Evolutionary conservation across 345 rosid species (phyloP).

Genomic region (Eucalyptus guilfoylei): DNA sequence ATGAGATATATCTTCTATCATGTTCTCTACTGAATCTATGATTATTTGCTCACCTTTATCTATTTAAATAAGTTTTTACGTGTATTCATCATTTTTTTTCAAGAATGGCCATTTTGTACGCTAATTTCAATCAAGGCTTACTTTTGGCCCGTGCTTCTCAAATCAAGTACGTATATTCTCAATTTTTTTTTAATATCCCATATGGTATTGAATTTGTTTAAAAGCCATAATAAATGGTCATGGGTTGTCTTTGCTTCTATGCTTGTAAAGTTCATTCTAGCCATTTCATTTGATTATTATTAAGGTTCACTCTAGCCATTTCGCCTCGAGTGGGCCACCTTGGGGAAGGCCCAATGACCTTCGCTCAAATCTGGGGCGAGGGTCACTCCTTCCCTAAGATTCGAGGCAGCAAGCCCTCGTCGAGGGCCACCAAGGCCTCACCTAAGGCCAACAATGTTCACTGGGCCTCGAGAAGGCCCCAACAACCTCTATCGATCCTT

Average conservation of each 20-base stretch:
- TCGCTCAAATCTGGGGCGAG: too few relatives aligned
- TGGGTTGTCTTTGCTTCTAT: not conserved
- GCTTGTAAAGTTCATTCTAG: not conserved
- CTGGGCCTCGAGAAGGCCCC: fast-evolving
- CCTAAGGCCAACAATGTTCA: too few relatives aligned
- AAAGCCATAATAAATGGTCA: not conserved
- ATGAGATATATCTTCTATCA: not conserved
- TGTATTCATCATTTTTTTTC: not conserved
- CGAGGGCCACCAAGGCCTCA: too few relatives aligned
- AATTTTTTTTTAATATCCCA: not conserved
- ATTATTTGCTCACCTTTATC: not conserved
- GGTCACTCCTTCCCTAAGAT: fast-evolving
- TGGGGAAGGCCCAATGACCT: too few relatives aligned
- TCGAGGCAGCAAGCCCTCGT: too few relatives aligned
- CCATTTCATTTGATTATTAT: not conserved
- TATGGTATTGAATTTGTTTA: not conserved
- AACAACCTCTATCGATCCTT: too few relatives aligned
- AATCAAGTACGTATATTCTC: not conserved
- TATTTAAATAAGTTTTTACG: not conserved
- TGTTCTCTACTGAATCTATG: not conserved
- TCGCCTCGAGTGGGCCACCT: too few relatives aligned
- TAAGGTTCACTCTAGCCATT: not conserved
- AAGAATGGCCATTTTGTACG: not conserved
- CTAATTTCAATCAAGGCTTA: not conserved
- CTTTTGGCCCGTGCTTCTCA: not conserved